Percentiles rank a stretch among this genome's conserved stretches.
Evolutionary conservation across 345 rosid species (phyloP).

Genomic region (Ailanthus altissimus): DNA sequence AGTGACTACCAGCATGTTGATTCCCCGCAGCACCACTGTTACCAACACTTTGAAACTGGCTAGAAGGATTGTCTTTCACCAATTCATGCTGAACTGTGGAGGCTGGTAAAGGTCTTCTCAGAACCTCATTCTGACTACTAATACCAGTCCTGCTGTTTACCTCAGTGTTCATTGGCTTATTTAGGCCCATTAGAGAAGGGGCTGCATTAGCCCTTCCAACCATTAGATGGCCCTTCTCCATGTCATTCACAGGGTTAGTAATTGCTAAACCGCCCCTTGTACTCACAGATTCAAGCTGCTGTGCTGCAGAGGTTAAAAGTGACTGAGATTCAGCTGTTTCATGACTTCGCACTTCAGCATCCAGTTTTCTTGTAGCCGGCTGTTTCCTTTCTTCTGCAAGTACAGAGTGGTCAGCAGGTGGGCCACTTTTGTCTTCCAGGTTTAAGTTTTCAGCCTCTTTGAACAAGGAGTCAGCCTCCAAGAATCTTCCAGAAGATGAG

Average conservation of each 20-base stretch:
- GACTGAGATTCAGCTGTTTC: conserved; percentile 47
- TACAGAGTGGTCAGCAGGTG: conserved; percentile 32
- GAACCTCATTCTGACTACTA: conserved; percentile 40
- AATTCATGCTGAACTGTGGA: conserved; percentile 38
- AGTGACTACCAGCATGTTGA: conserved; percentile 19
- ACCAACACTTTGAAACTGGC: conserved; percentile 39
- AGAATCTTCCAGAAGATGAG: conserved; percentile 49
- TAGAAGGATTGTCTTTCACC: conserved; percentile 33
- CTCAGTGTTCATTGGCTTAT: conserved; percentile 48
- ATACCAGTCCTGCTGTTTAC: conserved; percentile 48
- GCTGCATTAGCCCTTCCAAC: conserved; percentile 39
- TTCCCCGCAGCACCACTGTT: conserved; percentile 30
- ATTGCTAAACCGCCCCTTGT: conserved; percentile 34
- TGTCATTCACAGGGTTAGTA: conserved; percentile 28
- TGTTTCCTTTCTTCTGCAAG: conserved; percentile 53
- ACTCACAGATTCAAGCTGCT: conserved; percentile 44
- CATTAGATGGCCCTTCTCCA: conserved; percentile 43
- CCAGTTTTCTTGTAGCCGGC: conserved; percentile 42
- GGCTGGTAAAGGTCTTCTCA: conserved; percentile 36
- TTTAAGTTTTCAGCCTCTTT: conserved; percentile 51
- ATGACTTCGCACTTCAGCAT: conserved; percentile 47
- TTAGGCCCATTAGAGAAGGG: conserved; percentile 38
- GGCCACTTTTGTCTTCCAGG: conserved; percentile 45
- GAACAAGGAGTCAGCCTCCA: conserved; percentile 44
- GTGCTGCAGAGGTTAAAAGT: conserved; percentile 24